Conservation (phyloP, 2,329 filamentous ascomycete species). For the Fusarium sp. region DNA sequence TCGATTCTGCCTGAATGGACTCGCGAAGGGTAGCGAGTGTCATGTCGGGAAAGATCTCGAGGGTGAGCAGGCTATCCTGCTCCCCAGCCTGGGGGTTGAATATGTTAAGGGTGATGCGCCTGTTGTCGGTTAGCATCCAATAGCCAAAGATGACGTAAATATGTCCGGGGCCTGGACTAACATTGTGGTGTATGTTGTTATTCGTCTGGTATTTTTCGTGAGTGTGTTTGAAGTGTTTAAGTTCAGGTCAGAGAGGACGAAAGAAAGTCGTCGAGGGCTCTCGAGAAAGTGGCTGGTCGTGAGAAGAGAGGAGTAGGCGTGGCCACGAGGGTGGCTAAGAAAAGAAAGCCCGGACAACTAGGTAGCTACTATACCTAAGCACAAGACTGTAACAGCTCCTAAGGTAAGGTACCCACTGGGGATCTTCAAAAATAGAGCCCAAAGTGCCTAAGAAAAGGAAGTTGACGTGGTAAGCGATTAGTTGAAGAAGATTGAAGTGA, state of each 20-base stretch:
- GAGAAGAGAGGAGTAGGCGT: constrained; percentile 15
- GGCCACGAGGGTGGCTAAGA: constrained; percentile 2
- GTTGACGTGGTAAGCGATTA: background rate
- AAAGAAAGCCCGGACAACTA: constrained; percentile 10
- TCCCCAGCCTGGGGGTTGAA: constrained; percentile 73
- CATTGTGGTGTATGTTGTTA: constrained; percentile 27
- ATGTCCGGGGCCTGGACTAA: constrained; percentile 17
- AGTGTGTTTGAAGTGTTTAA: background rate
- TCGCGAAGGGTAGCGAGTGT: constrained; percentile 86
- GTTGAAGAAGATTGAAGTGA: background rate
- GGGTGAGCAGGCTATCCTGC: constrained; percentile 79
- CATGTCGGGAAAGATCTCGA: constrained; percentile 85
- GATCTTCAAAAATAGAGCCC: background rate
- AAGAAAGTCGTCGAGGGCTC: constrained; percentile 6
- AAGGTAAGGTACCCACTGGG: constrained; percentile 6
- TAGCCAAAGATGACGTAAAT: constrained; percentile 13
- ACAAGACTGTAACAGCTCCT: constrained; percentile 2
- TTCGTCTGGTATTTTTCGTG: background rate
- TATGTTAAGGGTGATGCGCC: constrained; percentile 89
- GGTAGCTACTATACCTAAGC: background rate
- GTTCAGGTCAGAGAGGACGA: background rate
- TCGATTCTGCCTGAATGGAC: constrained; percentile 85
- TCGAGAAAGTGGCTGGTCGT: constrained; percentile 25
- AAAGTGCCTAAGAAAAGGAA: background rate
- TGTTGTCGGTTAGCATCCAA: constrained; percentile 50